Base-by-base conservation (phyloP, 352 stramenopile genomes). In the Globisporangium parvum region DNA sequence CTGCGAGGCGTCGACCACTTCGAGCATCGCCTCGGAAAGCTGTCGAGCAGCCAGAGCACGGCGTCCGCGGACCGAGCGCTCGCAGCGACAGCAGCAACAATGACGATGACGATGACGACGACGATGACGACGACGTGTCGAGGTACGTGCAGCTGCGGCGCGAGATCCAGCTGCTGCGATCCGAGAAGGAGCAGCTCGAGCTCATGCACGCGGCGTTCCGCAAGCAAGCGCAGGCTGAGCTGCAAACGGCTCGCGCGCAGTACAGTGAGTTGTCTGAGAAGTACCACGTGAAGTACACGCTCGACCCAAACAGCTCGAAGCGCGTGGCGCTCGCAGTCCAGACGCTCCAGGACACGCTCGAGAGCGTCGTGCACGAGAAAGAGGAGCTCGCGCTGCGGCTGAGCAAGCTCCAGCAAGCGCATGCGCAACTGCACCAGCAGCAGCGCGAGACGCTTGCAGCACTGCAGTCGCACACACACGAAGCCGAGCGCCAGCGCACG, bases 351-450 rank as follows among this genome's bases (percentile, higher is more conserved):
- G 65, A 87, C 15, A 67, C 80, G 24, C 69, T 93, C 23, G 73
- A 89, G 9, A 67, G 73, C 17, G 66, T 72, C 2, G 51, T 86
- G 31, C 54, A 75, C 17, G 79, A 90, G 47, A 88, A 91, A 49
- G 79, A 89, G n/a, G 75, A 85, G 55, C 60, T 93, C 14, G 61
- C 56, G 3, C 57, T 78, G 17, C 57, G 72, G 10, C 76, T 78
- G 50, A 61, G 53, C 0, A 59, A 69, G 39, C 66, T 88, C 1
- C 69, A 73, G 28, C 45, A 75, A 17, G 47, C 73, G 8, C 74
- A 74, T 60, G 52, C 58, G 6, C 51, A 55, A 15, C 59, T 84
- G 10, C 60, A 86, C 8, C 53, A 50, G 0, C 62, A 82, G 0
- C 58, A 75, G 11, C 28, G 33, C 18, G 44, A 67, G 8, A 61